These are phyloP conservation scores for Blastobotrys mokoenaii DNA, from an alignment of 805 yeast species.

Conservation along the genomic window DNA sequence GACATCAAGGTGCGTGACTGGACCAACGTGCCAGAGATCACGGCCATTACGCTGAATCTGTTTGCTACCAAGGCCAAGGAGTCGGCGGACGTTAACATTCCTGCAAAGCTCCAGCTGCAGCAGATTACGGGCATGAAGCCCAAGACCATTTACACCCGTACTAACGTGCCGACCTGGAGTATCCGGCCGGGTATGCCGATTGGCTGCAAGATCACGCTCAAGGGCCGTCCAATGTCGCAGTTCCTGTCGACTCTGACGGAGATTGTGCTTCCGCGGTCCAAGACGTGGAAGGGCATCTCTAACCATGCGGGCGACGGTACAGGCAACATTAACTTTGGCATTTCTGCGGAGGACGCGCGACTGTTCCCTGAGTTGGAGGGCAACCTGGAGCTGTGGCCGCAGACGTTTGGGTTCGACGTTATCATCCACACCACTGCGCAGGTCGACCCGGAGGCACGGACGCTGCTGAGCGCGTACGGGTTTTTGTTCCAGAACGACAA, in stretches of 20 bases:
- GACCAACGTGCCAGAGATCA: slow-evolving; percentile 63
- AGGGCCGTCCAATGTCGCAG: slow-evolving; percentile 77
- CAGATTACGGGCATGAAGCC: slow-evolving; percentile 94
- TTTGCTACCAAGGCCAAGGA: slow-evolving; percentile 56
- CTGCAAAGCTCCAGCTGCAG: slow-evolving; percentile 72
- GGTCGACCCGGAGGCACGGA: slow-evolving; percentile 83
- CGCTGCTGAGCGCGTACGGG: slow-evolving; percentile 72
- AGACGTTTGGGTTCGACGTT: slow-evolving; percentile 76
- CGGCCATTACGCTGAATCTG: slow-evolving; percentile 63
- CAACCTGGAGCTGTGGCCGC: slow-evolving; percentile 84
- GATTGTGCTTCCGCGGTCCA: slow-evolving; percentile 84
- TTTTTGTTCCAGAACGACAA: slow-evolving; percentile 50
- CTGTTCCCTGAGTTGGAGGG: slow-evolving; percentile 90
- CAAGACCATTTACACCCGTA: slow-evolving; percentile 57
- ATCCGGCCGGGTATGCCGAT: slow-evolving; percentile 80
- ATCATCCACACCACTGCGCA: slow-evolving; percentile 83
- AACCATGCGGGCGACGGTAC: slow-evolving; percentile 70
- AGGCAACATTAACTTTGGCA: slow-evolving; percentile 83
- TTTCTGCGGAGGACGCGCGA: slow-evolving; percentile 66
- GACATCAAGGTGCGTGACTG: slow-evolving; percentile 61
- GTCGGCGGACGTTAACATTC: slow-evolving; percentile 62
- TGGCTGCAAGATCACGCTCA: slow-evolving; percentile 77
- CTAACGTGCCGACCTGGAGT: slow-evolving; percentile 79
- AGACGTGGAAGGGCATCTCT: slow-evolving; percentile 75
- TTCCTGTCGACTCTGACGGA: slow-evolving; percentile 82